Evolutionary conservation across 495 filamentous ascomycete genomes (phyloP).

Genomic region (Immersiella caudata): DNA sequence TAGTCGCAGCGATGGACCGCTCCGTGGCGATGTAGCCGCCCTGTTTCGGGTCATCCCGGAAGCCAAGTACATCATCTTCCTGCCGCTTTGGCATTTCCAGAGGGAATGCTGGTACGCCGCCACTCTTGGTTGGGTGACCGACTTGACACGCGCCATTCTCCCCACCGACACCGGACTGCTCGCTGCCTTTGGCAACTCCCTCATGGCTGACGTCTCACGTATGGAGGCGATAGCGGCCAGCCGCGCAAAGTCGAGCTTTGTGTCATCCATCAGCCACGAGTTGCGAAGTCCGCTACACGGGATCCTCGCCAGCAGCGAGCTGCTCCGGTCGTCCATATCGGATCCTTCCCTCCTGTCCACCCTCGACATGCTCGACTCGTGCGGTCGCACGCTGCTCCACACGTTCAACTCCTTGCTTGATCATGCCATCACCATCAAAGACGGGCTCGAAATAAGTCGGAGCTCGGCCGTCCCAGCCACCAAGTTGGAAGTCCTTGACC

Average conservation of each 20-base stretch:
- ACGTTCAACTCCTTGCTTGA: constrained; percentile 57
- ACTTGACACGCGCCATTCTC: constrained; percentile 48
- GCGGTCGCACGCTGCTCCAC: constrained; percentile 74
- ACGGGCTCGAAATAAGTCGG: constrained; percentile 41
- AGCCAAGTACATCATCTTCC: constrained; percentile 58
- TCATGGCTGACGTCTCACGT: constrained; percentile 63
- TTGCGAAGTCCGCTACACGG: constrained; percentile 77
- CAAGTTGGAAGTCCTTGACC: constrained; percentile 43
- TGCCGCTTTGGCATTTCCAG: constrained; percentile 72
- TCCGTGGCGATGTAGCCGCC: constrained; percentile 24
- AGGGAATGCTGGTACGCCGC: constrained; percentile 70
- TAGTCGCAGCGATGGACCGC: constrained; percentile 1
- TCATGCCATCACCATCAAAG: constrained; percentile 57
- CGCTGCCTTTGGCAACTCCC: constrained; percentile 59
- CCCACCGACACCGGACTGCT: constrained; percentile 50
- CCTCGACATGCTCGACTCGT: constrained; percentile 73
- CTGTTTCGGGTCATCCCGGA: constrained; percentile 40
- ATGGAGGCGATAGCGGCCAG: constrained; percentile 47
- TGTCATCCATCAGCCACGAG: constrained; percentile 77
- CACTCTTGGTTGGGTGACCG: constrained; percentile 64
- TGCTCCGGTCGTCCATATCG: constrained; percentile 60
- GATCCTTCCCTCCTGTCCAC: constrained; percentile 62
- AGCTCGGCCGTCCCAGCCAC: constrained; percentile 58
- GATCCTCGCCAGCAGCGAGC: constrained; percentile 71
- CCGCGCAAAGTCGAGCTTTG: constrained; percentile 67